phyloP scores from a whole-genome alignment of 2,329 filamentous ascomycete genomes.

The Colletotrichum sp. region DNA sequence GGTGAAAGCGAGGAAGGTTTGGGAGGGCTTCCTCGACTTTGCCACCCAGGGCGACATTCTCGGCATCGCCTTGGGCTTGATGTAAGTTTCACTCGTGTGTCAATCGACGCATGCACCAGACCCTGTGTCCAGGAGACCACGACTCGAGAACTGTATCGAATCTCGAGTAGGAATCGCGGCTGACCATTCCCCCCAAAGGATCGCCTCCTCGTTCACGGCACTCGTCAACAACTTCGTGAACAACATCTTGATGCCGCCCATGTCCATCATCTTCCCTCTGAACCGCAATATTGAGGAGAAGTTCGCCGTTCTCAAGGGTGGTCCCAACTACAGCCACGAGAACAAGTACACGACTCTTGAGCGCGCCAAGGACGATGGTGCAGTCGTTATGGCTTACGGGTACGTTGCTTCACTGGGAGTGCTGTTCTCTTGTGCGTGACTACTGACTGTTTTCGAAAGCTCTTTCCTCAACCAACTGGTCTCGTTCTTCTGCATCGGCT shows the following conservation, averaged over 20 bases:
- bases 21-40: conserved; percentile 73
- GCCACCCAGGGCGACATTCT: conserved; percentile 77
- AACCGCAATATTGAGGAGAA: conserved; percentile 77
- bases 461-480: conserved; percentile 68
- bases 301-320: conserved; percentile 68
- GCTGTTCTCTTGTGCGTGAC: background rate
- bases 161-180: background rate
- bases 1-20: conserved; percentile 54
- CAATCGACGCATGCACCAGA: background rate
- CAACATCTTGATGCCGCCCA: conserved; percentile 71
- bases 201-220: conserved; percentile 73
- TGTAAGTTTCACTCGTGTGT: conserved; percentile 52
- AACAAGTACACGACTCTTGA: conserved; percentile 72
- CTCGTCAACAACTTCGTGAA: conserved; percentile 75
- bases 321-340: conserved; percentile 55
- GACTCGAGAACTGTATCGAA: background rate
- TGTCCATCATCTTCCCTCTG: conserved; percentile 72
- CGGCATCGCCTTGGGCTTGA: conserved; percentile 76
- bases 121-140: background rate
- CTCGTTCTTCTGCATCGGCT: conserved; percentile 69
- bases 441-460: conserved; percentile 32
- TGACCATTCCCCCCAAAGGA: conserved; percentile 42
- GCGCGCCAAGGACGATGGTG: conserved; percentile 73
- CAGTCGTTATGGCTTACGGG: conserved; percentile 75
- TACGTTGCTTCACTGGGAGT: conserved; percentile 34